A percentile compares a stretch with the other conserved stretches of the same genome.
Evolutionary conservation across 176 grass and related monocot species (phyloP).

Genomic region (Triticum monococcum): DNA sequence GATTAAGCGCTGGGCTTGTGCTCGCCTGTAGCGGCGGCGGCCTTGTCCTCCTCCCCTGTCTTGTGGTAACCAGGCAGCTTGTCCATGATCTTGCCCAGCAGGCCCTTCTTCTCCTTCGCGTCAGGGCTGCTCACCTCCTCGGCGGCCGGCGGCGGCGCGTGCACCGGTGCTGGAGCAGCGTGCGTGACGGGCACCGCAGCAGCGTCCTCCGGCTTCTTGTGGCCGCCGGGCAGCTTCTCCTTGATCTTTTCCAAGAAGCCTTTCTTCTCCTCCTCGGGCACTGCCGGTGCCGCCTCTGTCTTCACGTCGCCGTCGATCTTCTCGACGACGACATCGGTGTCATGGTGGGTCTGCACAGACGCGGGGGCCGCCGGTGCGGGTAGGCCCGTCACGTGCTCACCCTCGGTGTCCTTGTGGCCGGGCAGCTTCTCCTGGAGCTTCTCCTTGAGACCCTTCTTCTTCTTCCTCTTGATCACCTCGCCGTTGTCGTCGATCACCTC

Average conservation of each 20-base stretch:
- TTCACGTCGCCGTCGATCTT: constrained; percentile 47
- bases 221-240: constrained; percentile 82
- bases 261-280: constrained; percentile 69
- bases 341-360: constrained; percentile 26
- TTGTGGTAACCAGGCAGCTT: constrained; percentile 82
- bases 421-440: constrained; percentile 86
- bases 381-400: constrained; percentile 14
- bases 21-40: constrained; percentile 28
- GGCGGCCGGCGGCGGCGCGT: not conserved
- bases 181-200: not conserved
- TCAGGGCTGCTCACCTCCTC: constrained; percentile 56
- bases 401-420: constrained; percentile 46
- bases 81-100: constrained; percentile 98
- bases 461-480: constrained; percentile 73
- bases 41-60: constrained; percentile 48
- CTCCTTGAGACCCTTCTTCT: constrained; percentile 92
- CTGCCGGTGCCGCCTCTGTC: constrained; percentile 18
- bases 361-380: not conserved
- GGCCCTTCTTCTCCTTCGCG: constrained; percentile 81
- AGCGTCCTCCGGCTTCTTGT: constrained; percentile 63
- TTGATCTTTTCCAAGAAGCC: constrained; percentile 98
- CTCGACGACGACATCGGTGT: constrained; percentile 51
- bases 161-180: not conserved
- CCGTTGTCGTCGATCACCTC: constrained; percentile 63
- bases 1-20: constrained; percentile 38